Evolutionary conservation across 768 basidiomycete species (phyloP).

Genomic region (Termitomyces sp.): DNA sequence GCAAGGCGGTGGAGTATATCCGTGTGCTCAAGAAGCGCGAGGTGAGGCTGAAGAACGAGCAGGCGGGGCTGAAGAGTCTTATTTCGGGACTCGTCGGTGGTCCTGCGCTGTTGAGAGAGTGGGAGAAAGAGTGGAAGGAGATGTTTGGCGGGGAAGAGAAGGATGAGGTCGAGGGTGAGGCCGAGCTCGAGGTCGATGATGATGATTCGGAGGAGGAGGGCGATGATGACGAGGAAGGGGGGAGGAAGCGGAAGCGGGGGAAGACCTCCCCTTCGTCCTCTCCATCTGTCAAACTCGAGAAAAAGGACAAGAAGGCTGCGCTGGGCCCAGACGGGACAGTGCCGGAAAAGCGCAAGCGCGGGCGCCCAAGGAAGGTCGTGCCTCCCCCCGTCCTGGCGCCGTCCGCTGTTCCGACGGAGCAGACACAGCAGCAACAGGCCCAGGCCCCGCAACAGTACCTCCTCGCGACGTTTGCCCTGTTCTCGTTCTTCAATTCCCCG

Average conservation of each 20-base stretch:
- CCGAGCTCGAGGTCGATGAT: slow-evolving; percentile 42
- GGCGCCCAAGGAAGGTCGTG: slow-evolving; percentile 70
- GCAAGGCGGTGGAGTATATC: slow-evolving; percentile 90
- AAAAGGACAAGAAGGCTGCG: slow-evolving; percentile 42
- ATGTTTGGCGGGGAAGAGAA: slow-evolving; percentile 72
- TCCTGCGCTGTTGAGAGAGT: slow-evolving; percentile 60
- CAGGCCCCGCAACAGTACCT: slow-evolving; percentile 56
- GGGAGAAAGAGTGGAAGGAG: slow-evolving; percentile 71
- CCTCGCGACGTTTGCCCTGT: slow-evolving; percentile 76
- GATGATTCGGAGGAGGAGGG: slow-evolving; percentile 54
- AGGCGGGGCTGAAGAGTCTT: slow-evolving; percentile 66
- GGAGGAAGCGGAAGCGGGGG: slow-evolving; percentile 57
- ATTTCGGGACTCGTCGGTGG: slow-evolving; percentile 71
- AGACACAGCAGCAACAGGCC: slow-evolving; percentile 10
- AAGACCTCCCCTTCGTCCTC: slow-evolving; percentile 39
- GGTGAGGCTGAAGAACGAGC: slow-evolving; percentile 62
- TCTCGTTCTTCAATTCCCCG: slow-evolving; percentile 82
- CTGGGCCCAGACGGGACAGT: slow-evolving; percentile 25
- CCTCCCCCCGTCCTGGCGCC: slow-evolving; percentile 23
- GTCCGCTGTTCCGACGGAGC: slow-evolving; percentile 14
- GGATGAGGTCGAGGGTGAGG: slow-evolving; percentile 60
- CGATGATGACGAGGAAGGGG: slow-evolving; percentile 35
- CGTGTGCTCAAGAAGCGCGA: slow-evolving; percentile 82
- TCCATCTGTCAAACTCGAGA: slow-evolving; percentile 25
- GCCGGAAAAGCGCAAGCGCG: slow-evolving; percentile 80